A percentile compares a stretch with the other conserved stretches of the same genome.
Conservation (phyloP, 2,329 filamentous ascomycete species). For the Juglanconis sp. region DNA sequence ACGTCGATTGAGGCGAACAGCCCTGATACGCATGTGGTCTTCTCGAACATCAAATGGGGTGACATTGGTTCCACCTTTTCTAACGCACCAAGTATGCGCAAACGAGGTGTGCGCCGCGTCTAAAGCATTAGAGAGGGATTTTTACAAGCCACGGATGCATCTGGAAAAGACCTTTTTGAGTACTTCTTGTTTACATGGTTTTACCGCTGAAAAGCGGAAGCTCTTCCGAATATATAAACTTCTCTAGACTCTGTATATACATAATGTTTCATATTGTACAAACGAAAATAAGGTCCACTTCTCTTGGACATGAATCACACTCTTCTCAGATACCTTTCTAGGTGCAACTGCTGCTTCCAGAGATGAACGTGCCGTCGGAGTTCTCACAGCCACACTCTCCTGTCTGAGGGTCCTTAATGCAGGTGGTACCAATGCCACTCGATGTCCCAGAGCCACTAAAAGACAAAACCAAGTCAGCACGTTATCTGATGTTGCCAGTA, state of each 20-base stretch:
- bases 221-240: background rate
- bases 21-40: slow-evolving; percentile 42
- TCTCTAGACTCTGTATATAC: background rate
- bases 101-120: background rate
- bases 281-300: background rate
- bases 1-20: slow-evolving; percentile 39
- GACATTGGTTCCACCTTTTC: slow-evolving; percentile 45
- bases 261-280: background rate
- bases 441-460: background rate
- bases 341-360: background rate
- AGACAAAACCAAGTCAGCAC: background rate
- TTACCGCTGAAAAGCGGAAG: too few species aligned
- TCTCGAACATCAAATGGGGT: slow-evolving; percentile 51
- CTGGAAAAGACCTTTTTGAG: too few species aligned
- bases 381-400: slow-evolving; percentile 1
- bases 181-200: too few species aligned
- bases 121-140: background rate
- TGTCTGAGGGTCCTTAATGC: background rate
- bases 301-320: background rate
- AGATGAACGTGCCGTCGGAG: background rate
- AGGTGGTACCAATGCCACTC: background rate
- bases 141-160: too few species aligned
- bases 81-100: background rate
- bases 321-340: background rate
- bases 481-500: background rate